Evolutionary conservation across 192 early-diverging fungal genomes (phyloP).

Genomic region (Rhizoclosmatium sp.): DNA sequence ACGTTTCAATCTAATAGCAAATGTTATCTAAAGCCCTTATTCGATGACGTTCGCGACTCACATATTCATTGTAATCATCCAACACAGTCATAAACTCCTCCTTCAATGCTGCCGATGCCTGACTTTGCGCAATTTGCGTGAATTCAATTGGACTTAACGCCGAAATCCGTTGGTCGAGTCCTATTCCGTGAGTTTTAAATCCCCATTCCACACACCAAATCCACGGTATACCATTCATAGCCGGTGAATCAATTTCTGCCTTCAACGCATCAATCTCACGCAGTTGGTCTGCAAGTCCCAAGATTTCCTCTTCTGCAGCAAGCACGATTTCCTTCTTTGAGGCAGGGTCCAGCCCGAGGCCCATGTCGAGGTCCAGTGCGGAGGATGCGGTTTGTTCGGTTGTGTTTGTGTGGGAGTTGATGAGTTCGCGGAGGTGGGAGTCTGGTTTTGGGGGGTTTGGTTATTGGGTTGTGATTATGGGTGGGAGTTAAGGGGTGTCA

Average conservation of each 20-base stretch:
- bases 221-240: constrained; percentile 22
- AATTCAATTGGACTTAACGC: constrained; percentile 33
- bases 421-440: constrained; percentile 24
- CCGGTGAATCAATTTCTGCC: constrained; percentile 28
- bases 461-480: constrained; percentile 1
- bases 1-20: constrained; percentile 24
- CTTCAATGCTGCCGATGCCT: constrained; percentile 23
- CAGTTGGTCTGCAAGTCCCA: constrained; percentile 24
- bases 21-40: neutral
- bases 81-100: constrained; percentile 39
- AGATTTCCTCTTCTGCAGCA: constrained; percentile 31
- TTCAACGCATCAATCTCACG: constrained; percentile 34
- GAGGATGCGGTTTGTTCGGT: constrained; percentile 22
- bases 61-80: constrained; percentile 36
- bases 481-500: neutral
- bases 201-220: neutral
- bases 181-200: neutral
- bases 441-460: constrained; percentile 1
- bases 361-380: constrained; percentile 35
- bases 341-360: constrained; percentile 31
- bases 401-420: constrained; percentile 36
- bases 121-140: constrained; percentile 30
- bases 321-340: constrained; percentile 38
- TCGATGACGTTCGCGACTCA: neutral
- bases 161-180: constrained; percentile 26